phyloP scores from a whole-genome alignment of 805 yeast genomes.

The Clavispora santaluciae region DNA sequence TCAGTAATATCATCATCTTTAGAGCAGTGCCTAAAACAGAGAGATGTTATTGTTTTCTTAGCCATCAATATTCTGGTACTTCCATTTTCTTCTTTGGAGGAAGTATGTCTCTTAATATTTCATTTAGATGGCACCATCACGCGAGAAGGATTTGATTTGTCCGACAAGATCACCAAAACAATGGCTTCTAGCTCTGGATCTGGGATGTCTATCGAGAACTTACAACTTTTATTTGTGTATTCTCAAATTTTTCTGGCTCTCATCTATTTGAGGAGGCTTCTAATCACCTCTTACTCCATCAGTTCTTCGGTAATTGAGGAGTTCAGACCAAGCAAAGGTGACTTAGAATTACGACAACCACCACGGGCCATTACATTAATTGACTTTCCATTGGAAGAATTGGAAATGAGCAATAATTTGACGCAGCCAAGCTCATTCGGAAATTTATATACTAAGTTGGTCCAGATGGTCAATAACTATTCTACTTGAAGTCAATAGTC shows the following conservation, averaged over 20 bases:
- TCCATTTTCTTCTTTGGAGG: slow-evolving; percentile 45
- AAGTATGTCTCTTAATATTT: slow-evolving; percentile 41
- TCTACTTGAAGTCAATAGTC: slow-evolving; percentile 3
- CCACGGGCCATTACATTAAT: slow-evolving; percentile 17
- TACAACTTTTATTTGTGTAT: slow-evolving; percentile 12
- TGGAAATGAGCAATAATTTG: slow-evolving; percentile 8
- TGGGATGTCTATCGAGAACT: slow-evolving; percentile 13
- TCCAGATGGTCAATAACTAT: slow-evolving; percentile 9
- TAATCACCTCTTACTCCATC: slow-evolving; percentile 20
- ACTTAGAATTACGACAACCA: slow-evolving; percentile 28
- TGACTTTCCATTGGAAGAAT: slow-evolving; percentile 10
- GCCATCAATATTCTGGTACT: slow-evolving; percentile 34
- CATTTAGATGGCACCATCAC: slow-evolving; percentile 41
- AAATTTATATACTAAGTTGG: slow-evolving; percentile 10
- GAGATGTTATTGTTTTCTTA: slow-evolving; percentile 23
- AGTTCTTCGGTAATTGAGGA: slow-evolving; percentile 19
- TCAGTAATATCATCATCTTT: slow-evolving; percentile 6
- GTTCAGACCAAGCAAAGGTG: slow-evolving; percentile 26
- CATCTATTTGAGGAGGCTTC: slow-evolving; percentile 15
- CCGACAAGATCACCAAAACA: slow-evolving; percentile 16
- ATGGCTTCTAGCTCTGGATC: slow-evolving; percentile 9
- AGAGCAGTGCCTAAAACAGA: slow-evolving; percentile 12
- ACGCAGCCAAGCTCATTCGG: slow-evolving; percentile 11
- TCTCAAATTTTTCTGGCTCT: slow-evolving; percentile 15
- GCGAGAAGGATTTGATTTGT: slow-evolving; percentile 37